phyloP scores from a whole-genome alignment of 345 rosid species.

The Eucalyptus cloeziana region DNA sequence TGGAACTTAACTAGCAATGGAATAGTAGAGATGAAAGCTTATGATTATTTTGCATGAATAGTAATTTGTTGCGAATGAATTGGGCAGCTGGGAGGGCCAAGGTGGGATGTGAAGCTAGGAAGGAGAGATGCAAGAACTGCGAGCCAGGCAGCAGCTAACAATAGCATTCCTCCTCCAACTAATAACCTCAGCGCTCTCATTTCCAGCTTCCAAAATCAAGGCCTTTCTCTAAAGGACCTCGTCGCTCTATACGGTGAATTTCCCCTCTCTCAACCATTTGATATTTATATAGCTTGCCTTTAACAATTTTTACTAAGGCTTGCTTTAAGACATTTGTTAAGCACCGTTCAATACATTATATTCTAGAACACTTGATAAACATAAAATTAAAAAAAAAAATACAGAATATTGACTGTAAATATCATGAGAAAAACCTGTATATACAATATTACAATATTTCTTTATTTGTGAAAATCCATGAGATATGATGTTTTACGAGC shows the following conservation, averaged over 20 bases:
- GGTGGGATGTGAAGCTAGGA: constrained; percentile 77
- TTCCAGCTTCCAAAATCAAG: constrained; percentile 44
- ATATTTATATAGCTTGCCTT: no score
- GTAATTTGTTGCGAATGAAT: not conserved
- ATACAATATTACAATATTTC: no score
- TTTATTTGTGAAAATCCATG: no score
- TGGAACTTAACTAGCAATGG: not conserved
- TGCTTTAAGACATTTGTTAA: no score
- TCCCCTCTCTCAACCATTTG: not conserved
- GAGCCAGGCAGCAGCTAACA: constrained; percentile 73
- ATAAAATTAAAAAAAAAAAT: no score
- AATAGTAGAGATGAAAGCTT: not conserved
- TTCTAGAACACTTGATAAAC: no score
- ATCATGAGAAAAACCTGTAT: no score
- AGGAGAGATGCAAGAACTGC: constrained; percentile 80
- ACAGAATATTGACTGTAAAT: no score
- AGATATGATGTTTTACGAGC: no score
- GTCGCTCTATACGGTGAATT: constrained; percentile 69
- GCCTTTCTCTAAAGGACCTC: constrained; percentile 67
- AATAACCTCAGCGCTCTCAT: constrained; percentile 45
- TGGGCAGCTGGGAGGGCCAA: constrained; percentile 68
- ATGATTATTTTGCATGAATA: not conserved
- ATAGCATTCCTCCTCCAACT: constrained; percentile 61
- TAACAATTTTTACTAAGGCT: no score
- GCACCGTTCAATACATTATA: no score